Conservation (phyloP, 805 yeast species). For the Sungouiozyma intestinalis region DNA sequence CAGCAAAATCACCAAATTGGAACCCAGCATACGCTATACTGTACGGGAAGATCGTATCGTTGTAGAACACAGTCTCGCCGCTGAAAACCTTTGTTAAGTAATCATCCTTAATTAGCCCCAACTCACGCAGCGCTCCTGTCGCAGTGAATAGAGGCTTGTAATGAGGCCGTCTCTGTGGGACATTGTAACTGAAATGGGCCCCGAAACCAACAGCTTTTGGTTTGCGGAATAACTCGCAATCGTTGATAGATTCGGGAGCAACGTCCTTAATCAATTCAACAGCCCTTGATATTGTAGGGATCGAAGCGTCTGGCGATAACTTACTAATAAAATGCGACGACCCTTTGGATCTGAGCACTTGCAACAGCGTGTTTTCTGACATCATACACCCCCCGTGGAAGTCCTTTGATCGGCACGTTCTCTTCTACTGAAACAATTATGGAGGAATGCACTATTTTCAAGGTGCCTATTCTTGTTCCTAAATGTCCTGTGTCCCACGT, state of each 20-base stretch:
- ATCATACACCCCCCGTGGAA: slow-evolving; percentile 4
- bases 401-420: too few relatives aligned
- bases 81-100: slow-evolving; percentile 45
- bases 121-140: slow-evolving; percentile 46
- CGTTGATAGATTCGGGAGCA: neutral
- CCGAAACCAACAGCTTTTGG: slow-evolving; percentile 40
- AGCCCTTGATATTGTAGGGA: slow-evolving; percentile 26
- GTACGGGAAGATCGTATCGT: slow-evolving; percentile 55
- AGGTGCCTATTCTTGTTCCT: too few relatives aligned
- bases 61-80: slow-evolving; percentile 42
- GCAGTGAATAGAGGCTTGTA: slow-evolving; percentile 50
- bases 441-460: too few relatives aligned
- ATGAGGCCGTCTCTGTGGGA: slow-evolving; percentile 51
- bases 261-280: slow-evolving; percentile 9
- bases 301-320: slow-evolving; percentile 21
- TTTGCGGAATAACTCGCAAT: slow-evolving; percentile 27
- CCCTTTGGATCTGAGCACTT: slow-evolving; percentile 16
- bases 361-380: slow-evolving; percentile 18
- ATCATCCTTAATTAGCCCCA: slow-evolving; percentile 43
- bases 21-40: slow-evolving; percentile 92
- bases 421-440: too few relatives aligned
- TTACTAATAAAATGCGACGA: slow-evolving; percentile 16
- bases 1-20: slow-evolving; percentile 95
- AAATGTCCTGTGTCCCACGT: neutral
- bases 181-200: slow-evolving; percentile 65